A percentile compares a stretch with the other conserved stretches of the same genome.
These are phyloP conservation scores for Podila epigama DNA, from an alignment of 192 early-diverging fungal genomes.

Conservation along the genomic window DNA sequence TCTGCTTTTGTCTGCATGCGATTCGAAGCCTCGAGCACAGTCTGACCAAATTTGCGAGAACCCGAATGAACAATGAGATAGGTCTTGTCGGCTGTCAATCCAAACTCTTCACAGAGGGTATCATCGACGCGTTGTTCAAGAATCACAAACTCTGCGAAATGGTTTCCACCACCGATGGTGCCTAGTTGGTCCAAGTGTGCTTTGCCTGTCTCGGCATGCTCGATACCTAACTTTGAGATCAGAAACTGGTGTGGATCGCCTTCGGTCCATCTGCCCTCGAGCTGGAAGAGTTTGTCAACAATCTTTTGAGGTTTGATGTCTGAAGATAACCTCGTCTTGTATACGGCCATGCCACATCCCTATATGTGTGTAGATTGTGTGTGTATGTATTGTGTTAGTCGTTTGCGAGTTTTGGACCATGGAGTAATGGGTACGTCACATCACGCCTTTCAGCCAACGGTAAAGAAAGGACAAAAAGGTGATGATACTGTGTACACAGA, in stretches of 20 bases:
- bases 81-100: constrained; percentile 20
- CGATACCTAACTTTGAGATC: constrained; percentile 40
- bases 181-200: constrained; percentile 52
- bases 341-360: constrained; percentile 69
- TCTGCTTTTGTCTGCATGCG: constrained; percentile 33
- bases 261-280: constrained; percentile 57
- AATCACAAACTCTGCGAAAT: constrained; percentile 64
- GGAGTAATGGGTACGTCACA: too few species aligned
- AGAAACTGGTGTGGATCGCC: constrained; percentile 34
- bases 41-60: constrained; percentile 61
- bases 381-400: too few species aligned
- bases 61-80: constrained; percentile 64
- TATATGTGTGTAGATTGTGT: not conserved
- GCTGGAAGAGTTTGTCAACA: constrained; percentile 36
- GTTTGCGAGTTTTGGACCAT: too few species aligned
- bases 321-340: constrained; percentile 44
- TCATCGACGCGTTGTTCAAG: constrained; percentile 48
- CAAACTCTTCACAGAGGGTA: constrained; percentile 26
- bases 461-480: constrained; percentile 2
- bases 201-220: constrained; percentile 48
- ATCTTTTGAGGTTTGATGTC: constrained; percentile 48
- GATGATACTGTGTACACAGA: not conserved
- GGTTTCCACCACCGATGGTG: constrained; percentile 68
- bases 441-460: too few species aligned
- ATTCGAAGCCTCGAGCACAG: constrained; percentile 51